Evolutionary conservation across 352 stramenopile species (phyloP).

Genomic region (Albugo laibachii): DNA sequence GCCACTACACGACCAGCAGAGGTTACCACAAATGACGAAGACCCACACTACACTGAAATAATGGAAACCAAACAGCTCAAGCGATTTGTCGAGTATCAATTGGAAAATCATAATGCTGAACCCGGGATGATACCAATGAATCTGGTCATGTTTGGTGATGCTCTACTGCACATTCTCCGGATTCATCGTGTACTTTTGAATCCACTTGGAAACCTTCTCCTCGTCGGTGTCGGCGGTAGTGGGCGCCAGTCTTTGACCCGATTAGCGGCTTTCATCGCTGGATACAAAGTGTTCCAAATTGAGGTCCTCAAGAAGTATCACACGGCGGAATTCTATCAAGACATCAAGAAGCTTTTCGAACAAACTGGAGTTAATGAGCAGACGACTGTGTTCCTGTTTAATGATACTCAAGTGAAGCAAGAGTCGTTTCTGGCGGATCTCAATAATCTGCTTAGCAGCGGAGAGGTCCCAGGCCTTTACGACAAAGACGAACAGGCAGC

Average conservation of each 20-base stretch:
- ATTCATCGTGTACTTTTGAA: constrained; percentile 83
- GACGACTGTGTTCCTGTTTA: constrained; percentile 84
- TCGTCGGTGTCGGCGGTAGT: constrained; percentile 83
- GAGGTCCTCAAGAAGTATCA: constrained; percentile 91
- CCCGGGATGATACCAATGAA: constrained; percentile 78
- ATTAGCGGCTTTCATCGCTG: constrained; percentile 76
- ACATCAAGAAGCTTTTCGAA: constrained; percentile 78
- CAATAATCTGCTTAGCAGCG: constrained; percentile 85
- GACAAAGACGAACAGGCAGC: constrained; percentile 78
- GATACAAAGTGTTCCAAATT: constrained; percentile 82
- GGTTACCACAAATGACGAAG: neutral
- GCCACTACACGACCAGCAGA: constrained; percentile 1
- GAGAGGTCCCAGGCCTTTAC: constrained; percentile 84
- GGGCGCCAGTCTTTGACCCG: constrained; percentile 78
- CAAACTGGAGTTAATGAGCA: constrained; percentile 67
- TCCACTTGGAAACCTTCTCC: constrained; percentile 76
- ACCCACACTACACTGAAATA: constrained; percentile 46
- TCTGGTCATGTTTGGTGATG: constrained; percentile 82
- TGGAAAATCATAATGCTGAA: constrained; percentile 84
- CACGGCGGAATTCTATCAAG: constrained; percentile 80
- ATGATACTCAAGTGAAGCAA: constrained; percentile 87
- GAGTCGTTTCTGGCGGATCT: constrained; percentile 86
- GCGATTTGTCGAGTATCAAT: constrained; percentile 75
- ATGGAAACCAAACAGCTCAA: constrained; percentile 78
- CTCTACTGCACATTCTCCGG: constrained; percentile 76